Percentiles rank a stretch among this genome's conserved stretches.
Evolutionary conservation across 257 asterid species (phyloP).

Genomic region (Fraxinus cuspidata): DNA sequence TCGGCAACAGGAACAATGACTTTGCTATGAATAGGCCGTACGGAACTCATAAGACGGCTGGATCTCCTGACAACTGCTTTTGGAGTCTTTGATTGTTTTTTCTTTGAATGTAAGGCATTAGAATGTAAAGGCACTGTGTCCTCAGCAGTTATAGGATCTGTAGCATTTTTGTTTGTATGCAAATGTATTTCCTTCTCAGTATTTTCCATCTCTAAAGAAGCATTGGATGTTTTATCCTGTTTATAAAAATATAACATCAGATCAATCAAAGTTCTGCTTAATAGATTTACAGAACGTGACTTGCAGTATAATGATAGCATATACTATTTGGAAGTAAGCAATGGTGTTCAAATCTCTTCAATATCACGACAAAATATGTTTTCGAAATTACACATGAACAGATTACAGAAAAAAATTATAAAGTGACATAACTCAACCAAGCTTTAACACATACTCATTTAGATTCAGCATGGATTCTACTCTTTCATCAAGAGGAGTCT

Average conservation of each 20-base stretch:
- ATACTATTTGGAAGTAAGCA: not conserved
- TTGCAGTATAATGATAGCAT: not conserved
- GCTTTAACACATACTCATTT: not conserved
- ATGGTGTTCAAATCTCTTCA: not conserved
- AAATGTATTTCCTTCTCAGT: not conserved
- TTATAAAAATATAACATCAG: not conserved
- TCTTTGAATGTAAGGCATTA: not conserved
- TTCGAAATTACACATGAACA: not conserved
- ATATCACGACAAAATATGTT: not conserved
- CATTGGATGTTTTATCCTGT: conserved; percentile 24
- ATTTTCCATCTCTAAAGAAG: not conserved
- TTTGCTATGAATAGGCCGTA: not conserved
- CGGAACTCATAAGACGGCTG: conserved; percentile 27
- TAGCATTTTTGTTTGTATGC: not conserved
- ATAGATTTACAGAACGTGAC: not conserved
- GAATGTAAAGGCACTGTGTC: not conserved
- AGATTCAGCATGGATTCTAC: not conserved
- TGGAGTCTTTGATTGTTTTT: conserved; percentile 1
- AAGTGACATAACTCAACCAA: not conserved
- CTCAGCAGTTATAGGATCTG: conserved; percentile 15
- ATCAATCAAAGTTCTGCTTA: not conserved
- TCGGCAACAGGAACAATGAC: not conserved
- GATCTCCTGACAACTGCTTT: conserved; percentile 32
- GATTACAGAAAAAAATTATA: not conserved
- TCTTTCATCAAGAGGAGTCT: not conserved